Evolutionary conservation across 768 basidiomycete species (phyloP), one percentile per base, ranked within the genome.

Genomic region (Collybiopsis luxurians): DNA sequence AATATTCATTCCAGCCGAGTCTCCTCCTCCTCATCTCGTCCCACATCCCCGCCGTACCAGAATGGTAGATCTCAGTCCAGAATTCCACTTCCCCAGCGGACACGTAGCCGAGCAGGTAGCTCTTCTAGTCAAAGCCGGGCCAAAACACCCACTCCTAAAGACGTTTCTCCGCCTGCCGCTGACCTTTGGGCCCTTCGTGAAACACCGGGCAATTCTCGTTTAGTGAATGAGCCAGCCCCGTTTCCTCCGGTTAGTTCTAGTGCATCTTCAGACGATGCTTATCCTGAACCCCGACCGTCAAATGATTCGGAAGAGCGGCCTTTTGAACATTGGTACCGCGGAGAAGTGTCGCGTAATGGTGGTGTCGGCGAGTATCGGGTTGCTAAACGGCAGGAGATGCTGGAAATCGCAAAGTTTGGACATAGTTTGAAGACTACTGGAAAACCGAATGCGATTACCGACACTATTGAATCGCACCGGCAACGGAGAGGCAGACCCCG

Each of bases 291-390:
- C 4, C 79, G 90, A 43, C 72, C 78, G 12, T 90, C 89, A 4
- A 79, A 73, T 24, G 90, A 92, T 23, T 91, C 89, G 4, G 90
- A 90, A 59, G 91, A 93, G 66, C 81, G 82, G 13, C 90, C 90
- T 0, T 93, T 87, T 58, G 90, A 93, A 63, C 91, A 94, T 64
- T 93, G 91, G 91, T 94, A 94, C 66, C 85, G 91, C 48, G 91
- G 91, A 1, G 91, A 94, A 62, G 82, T 90, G 4, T 86, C 90
- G 12, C 79, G 91, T 47, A 94, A 94, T 65, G 91, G 91, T 24
- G 91, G 91, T n/a, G 90, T 93, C 11, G 91, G 91, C 48, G 91
- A 93, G 69, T 73, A 91, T 54, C 80, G 86, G 21, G 84, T 92
- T 2, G 91, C 83, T 2, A 78, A 80, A 63, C 79, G 86, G 56